These are phyloP conservation scores for Phytophthora colocasiae DNA, from an alignment of 352 stramenopile genomes.

Conservation along the genomic window DNA sequence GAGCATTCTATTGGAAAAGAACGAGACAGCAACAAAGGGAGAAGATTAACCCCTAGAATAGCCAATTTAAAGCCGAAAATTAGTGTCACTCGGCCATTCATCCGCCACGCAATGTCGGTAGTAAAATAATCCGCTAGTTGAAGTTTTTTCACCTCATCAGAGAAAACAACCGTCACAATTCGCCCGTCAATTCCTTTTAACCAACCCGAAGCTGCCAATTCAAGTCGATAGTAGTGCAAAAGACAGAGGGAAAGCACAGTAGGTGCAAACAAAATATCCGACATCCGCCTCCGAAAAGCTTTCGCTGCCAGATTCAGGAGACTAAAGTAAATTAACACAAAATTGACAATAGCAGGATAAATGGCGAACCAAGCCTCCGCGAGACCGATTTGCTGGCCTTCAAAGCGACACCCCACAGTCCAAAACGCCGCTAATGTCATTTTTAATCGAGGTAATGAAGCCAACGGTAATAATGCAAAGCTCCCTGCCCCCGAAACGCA, in stretches of 20 bases:
- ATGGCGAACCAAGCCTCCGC: constrained; percentile 46
- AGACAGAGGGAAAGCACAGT: neutral
- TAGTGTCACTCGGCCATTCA: neutral
- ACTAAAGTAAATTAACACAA: constrained; percentile 36
- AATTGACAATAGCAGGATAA: constrained; percentile 23
- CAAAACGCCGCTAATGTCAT: constrained; percentile 19
- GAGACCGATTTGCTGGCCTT: constrained; percentile 40
- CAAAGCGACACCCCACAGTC: constrained; percentile 30
- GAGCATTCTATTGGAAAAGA: neutral
- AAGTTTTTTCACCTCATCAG: neutral
- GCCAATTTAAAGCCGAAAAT: neutral
- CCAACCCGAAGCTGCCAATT: neutral
- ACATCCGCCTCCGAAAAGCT: constrained; percentile 8
- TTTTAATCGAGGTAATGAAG: constrained; percentile 18
- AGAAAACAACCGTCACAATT: neutral
- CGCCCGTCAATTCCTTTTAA: neutral
- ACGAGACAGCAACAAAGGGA: neutral
- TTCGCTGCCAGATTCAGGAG: constrained; percentile 43
- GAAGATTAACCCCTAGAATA: neutral
- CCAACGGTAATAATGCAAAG: constrained; percentile 15
- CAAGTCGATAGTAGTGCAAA: neutral
- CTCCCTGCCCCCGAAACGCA: constrained; percentile 18
- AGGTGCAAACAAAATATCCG: neutral
- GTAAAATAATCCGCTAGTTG: neutral
- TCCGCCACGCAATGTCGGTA: neutral